phyloP scores from a whole-genome alignment of 2,329 filamentous ascomycete species.

The Pestalotiopsis sp. region DNA sequence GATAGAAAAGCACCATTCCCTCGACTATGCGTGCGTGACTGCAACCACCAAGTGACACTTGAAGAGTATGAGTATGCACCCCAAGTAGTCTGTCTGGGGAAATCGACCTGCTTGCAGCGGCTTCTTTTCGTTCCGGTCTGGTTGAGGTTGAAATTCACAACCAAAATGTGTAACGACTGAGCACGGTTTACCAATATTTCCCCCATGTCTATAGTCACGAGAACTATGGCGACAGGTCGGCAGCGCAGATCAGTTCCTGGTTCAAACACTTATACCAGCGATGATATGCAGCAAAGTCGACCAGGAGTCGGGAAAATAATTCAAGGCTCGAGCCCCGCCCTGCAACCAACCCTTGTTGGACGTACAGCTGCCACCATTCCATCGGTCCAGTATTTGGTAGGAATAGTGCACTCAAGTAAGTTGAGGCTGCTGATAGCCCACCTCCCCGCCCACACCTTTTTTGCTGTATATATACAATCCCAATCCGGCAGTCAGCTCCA shows the following conservation, averaged over 20 bases:
- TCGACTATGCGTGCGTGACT: not conserved
- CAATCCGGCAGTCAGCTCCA: not conserved
- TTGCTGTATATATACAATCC: not conserved
- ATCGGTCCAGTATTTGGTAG: not conserved
- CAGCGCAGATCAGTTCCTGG: not conserved
- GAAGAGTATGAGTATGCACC: not conserved
- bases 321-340: not conserved
- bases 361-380: not conserved
- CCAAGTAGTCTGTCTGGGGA: too few relatives aligned
- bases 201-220: not conserved
- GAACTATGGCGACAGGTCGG: not conserved
- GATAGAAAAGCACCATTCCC: too few relatives aligned
- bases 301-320: not conserved
- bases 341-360: not conserved
- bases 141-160: not conserved
- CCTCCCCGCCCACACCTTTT: not conserved
- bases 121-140: not conserved
- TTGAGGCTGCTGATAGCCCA: not conserved
- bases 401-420: not conserved
- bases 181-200: not conserved
- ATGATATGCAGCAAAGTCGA: not conserved
- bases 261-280: not conserved
- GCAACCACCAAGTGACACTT: not conserved
- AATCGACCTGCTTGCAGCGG: not conserved
- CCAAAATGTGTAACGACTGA: not conserved